Evolutionary conservation across 108 stramenopile species (phyloP).

Genomic region (Tribonema minus): DNA sequence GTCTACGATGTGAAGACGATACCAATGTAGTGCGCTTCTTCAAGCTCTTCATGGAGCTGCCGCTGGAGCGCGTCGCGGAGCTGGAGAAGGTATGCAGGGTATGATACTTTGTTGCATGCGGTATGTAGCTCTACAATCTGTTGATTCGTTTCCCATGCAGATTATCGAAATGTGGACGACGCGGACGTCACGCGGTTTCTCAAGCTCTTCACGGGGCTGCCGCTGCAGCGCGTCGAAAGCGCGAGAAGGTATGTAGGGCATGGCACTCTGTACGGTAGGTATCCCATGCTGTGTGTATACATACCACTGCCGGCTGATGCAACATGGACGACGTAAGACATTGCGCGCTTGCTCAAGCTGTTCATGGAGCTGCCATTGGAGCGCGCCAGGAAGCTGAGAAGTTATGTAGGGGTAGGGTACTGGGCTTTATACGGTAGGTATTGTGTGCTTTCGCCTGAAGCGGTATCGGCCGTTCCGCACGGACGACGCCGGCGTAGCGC

Average conservation of each 20-base stretch:
- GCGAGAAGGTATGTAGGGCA: conserved; percentile 21
- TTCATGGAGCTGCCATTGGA: conserved; percentile 85
- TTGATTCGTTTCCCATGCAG: no score
- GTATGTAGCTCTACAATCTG: no score
- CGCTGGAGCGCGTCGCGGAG: conserved; percentile 68
- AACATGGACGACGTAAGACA: conserved; percentile 89
- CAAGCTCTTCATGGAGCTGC: conserved; percentile 85
- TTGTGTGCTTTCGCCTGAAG: no score
- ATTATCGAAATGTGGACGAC: conserved; percentile 88
- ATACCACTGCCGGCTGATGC: no score
- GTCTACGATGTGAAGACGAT: no score
- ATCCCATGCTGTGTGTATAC: no score
- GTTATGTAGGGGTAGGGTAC: no score
- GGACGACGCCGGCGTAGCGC: conserved; percentile 83
- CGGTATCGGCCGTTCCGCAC: no score
- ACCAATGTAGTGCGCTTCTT: conserved; percentile 84
- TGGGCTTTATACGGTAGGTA: no score
- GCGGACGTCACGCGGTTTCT: conserved; percentile 85
- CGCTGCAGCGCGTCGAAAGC: conserved; percentile 68
- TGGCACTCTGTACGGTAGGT: no score
- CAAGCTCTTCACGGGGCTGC: conserved; percentile 86
- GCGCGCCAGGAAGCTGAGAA: conserved; percentile 56
- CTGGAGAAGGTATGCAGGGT: conserved; percentile 30
- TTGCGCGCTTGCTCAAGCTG: conserved; percentile 82
- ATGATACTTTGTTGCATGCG: no score